Evolutionary conservation across 148 eudicot species (phyloP), one percentile per base, ranked within the genome.

Genomic region (Camellia granthamiana): DNA sequence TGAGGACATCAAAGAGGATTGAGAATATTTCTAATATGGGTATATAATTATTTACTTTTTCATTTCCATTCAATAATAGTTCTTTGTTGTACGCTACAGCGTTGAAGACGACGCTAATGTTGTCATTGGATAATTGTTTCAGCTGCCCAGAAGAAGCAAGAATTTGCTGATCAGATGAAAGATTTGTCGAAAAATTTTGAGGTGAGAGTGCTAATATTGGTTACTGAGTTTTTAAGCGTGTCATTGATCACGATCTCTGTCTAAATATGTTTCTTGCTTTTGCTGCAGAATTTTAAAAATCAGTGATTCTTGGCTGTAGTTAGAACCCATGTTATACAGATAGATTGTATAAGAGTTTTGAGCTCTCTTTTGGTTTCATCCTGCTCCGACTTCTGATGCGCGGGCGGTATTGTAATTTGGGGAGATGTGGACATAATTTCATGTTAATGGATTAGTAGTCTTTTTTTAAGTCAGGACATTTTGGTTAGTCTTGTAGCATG

Each of bases 1-100:
- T 94, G 78, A 90, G 92, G 83, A 90, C 97, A 59, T 88, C 92
- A 63, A 91, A 81, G 81, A 88, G 61, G 81, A 76, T 94, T 5
- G 88, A 94, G 61, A 88, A 88, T 43, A 3, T 90, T 13, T 84
- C 94, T 14, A 85, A 78, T 52, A 44, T 62, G 41, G 98, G 97
- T 91, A 90, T 9, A 13, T 41, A 61, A 15, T 59, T 56, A 30
- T 16, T 3, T 42, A 4, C 7, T 66, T n/a, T 76, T 74, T 69
- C 3, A 12, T 38, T 15, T 43, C 14, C 9, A 16, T 16, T 61
- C n/a, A 9, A 0, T 43, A 30, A 6, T 51, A 9, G 56, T 11
- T 42, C 14, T 12, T 30, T 66, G 41, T 43, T 15, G 11, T 66
- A 54, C 3, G 13, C 38, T 14, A 67, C 5, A 46, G 2, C 0